A percentile compares a stretch with the other conserved stretches of the same genome.
These are phyloP conservation scores for Cladosporium sp. DNA, from an alignment of 2,329 filamentous ascomycete species.

Conservation along the genomic window DNA sequence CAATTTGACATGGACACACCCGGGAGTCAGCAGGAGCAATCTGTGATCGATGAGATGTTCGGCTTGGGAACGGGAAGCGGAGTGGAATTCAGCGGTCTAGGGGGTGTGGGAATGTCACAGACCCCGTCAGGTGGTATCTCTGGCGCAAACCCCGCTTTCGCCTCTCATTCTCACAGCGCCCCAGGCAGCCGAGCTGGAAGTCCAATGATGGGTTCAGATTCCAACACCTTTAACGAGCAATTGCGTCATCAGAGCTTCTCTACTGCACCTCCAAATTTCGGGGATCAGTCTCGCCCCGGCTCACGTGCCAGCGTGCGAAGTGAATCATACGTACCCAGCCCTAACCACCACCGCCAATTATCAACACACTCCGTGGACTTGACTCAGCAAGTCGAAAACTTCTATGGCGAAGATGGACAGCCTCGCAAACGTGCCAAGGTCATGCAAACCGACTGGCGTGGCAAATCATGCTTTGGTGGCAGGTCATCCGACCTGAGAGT, in stretches of 20 bases:
- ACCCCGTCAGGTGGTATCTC: conserved; percentile 36
- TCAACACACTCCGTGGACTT: conserved; percentile 27
- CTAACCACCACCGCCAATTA: conserved; percentile 28
- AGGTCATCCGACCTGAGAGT: conserved; percentile 74
- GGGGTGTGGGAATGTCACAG: conserved; percentile 35
- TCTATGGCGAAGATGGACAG: conserved; percentile 54
- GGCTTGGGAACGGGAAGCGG: conserved; percentile 29
- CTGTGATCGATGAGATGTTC: conserved; percentile 37
- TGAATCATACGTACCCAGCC: conserved; percentile 31
- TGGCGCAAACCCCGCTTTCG: conserved; percentile 39
- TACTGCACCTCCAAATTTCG: conserved; percentile 29
- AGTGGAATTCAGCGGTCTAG: conserved; percentile 27
- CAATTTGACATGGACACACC: conserved; percentile 29
- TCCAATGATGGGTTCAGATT: conserved; percentile 46
- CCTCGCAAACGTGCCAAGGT: conserved; percentile 79
- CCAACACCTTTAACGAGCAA: conserved; percentile 36
- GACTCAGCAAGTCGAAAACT: conserved; percentile 30
- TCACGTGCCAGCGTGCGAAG: conserved; percentile 39
- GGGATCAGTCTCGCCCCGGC: conserved; percentile 37
- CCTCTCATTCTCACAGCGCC: conserved; percentile 37
- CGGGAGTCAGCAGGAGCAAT: conserved; percentile 27
- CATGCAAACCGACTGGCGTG: conserved; percentile 71
- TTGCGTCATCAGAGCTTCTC: conserved; percentile 40
- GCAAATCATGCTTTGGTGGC: conserved; percentile 70
- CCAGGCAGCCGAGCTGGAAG: conserved; percentile 48